Base-by-base conservation (phyloP, 371 early-diverging fungal genomes). In the Nematocida ironsii region DNA sequence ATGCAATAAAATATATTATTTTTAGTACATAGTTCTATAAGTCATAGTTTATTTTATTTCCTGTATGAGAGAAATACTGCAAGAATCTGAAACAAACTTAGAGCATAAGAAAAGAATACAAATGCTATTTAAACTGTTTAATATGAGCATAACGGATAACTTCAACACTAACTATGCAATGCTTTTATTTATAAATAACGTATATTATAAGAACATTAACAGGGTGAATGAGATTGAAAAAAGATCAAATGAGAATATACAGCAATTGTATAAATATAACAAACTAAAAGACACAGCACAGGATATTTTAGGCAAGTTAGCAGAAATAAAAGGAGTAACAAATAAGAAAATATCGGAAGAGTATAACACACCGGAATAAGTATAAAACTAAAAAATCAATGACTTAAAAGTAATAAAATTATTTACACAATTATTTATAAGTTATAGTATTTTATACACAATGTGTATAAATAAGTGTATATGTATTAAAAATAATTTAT, bases 281-380 rank as follows among this genome's bases (percentile, higher is more conserved):
- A 76, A 83, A 68, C 5, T 83, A 23, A 87, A 87, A 74, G 87
- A 87, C 67, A 83, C 85, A 0, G 82, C 76, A 47, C 78, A 87
- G 50, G 62, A 73, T 3, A 66, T 87, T 13, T 61, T 85, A 27
- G 85, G 85, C 7, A 84, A 61, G 62, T 69, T 87, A 45, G 87
- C 87, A 52, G 82, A 83, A 33, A 50, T 73, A 40, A 75, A 68
- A 64, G 78, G 74, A 7, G 48, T 69, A 20, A 82, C 86, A 0
- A 72, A 52, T 27, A 84, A 83, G 62, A 74, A 85, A 50, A 68
- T 84, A 3, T 40, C 76, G 50, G 71, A 82, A 23, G 84, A 86
- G 68, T 48, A 74, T 44, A 42, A 40, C 11, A 42, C 68, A 11
- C 67, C 62, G 6, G 74, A 44, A 71, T 54, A 48, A 23, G 6